Base-by-base conservation (phyloP, 305 asterid species). In the Rubia occidens region DNA sequence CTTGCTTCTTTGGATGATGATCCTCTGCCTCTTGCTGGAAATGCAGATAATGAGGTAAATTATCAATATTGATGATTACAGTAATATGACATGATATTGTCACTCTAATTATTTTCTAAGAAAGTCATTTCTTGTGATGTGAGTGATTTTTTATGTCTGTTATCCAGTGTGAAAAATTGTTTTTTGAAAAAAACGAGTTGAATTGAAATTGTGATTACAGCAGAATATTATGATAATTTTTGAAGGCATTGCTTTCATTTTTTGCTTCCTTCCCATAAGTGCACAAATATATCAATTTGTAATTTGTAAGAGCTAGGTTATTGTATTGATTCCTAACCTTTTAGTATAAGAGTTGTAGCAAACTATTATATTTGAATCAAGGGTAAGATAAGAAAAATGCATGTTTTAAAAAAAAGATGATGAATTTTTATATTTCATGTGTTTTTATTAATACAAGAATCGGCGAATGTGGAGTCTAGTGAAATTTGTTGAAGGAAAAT, bases 21-120 rank as follows among this genome's bases (percentile, higher is more conserved):
- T 69, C 55, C 71, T 53, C 32, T 71, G 14, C 70, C 45, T 11
- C 64, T 70, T 37, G 54, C 53, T 37, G 80, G 69, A 37, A 53
- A 76, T 78, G 84, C 67, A 70, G 58, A 61, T 76, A 71, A 35
- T 37, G 77, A 81, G 98, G 98, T 92, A 62, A 0, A 1, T 9
- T 55, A 35, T 24, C 39, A 14, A 43, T 64, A 18, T 70, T 65
- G 43, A 39, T 26, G 20, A 8, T 37, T 11, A 20, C 40, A 32
- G 64, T 66, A 21, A 2, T 40, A 15, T 11, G 1, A 3, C 2
- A 1, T 26, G 9, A 26, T 5, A 37, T 3, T 10, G 14, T 20
- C 20, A 7, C 63, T 58, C 5, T 21, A 8, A 58, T 24, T 11
- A 58, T 24, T 20, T 24, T 35, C 5, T 10, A 10, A 17, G 11